Evolutionary conservation across 2,329 filamentous ascomycete species (phyloP).

Genomic region (Hyphodiscus sp.): DNA sequence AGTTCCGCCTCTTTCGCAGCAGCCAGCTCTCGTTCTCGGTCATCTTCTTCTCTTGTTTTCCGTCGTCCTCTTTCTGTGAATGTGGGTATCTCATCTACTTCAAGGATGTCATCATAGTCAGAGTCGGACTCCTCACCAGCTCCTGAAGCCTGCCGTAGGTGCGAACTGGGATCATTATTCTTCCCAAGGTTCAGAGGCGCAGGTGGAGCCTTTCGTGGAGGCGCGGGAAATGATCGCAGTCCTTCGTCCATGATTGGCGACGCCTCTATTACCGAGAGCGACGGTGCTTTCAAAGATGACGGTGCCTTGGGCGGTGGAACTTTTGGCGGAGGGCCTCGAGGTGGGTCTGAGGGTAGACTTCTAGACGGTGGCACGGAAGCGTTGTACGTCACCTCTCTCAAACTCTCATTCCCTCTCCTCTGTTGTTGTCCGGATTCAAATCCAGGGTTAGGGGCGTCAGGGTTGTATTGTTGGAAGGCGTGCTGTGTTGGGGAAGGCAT

Average conservation of each 20-base stretch:
- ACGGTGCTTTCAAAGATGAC: constrained; percentile 13
- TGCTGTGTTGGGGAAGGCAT: constrained; percentile 59
- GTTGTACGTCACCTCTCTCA: constrained; percentile 42
- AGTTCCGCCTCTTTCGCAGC: constrained; percentile 61
- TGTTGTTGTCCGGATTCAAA: constrained; percentile 36
- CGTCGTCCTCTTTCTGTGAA: constrained; percentile 62
- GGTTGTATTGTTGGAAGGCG: constrained; percentile 48
- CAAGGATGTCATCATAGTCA: constrained; percentile 74
- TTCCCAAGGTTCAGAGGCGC: constrained; percentile 70
- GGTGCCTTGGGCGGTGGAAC: constrained; percentile 24
- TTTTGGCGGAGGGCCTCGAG: constrained; percentile 25
- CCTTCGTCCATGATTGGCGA: constrained; percentile 37
- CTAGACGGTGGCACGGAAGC: constrained; percentile 49
- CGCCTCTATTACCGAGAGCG: constrained; percentile 37
- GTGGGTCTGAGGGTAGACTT: constrained; percentile 41
- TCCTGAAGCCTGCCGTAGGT: constrained; percentile 37
- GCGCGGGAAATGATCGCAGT: constrained; percentile 47
- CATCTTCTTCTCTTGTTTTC: constrained; percentile 83
- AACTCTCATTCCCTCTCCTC: constrained; percentile 39
- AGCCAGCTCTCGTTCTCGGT: constrained; percentile 66
- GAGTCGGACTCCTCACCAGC: constrained; percentile 63
- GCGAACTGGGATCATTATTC: constrained; percentile 33
- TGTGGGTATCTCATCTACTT: constrained; percentile 56
- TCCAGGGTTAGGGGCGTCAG: constrained; percentile 24
- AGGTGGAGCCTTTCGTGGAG: constrained; percentile 74